These are phyloP conservation scores for Grifola frondosa DNA, from an alignment of 1,284 basidiomycete species.

Conservation along the genomic window DNA sequence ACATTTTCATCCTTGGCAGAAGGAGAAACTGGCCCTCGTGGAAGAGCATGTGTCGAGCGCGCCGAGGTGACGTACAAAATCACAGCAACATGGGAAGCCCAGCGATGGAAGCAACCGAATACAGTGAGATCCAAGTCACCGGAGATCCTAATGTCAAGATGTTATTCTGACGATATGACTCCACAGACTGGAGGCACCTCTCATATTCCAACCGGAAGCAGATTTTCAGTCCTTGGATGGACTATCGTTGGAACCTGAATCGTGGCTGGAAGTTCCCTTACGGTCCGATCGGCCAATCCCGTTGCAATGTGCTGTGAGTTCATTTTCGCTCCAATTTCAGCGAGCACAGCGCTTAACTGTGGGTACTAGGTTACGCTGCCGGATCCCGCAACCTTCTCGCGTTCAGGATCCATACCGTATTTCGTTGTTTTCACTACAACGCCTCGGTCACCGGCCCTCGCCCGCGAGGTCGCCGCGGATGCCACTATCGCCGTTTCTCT, in stretches of 20 bases:
- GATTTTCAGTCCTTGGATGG: constrained; percentile 62
- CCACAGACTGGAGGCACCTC: constrained; percentile 59
- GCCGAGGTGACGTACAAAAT: constrained; percentile 55
- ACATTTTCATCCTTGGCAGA: constrained; percentile 44
- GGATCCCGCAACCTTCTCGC: constrained; percentile 54
- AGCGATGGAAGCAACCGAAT: constrained; percentile 44
- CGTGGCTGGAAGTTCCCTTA: constrained; percentile 69
- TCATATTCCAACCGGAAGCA: constrained; percentile 56
- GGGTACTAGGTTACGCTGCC: constrained; percentile 58
- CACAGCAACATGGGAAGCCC: constrained; percentile 59
- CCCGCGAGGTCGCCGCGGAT: constrained; percentile 65
- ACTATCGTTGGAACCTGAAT: constrained; percentile 40
- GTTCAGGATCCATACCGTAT: constrained; percentile 57
- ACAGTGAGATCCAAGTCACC: constrained; percentile 45
- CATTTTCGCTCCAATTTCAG: background rate
- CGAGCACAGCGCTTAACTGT: background rate
- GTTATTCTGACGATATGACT: constrained; percentile 9
- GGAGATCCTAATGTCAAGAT: constrained; percentile 4
- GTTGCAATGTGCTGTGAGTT: constrained; percentile 60
- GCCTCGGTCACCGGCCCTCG: constrained; percentile 49
- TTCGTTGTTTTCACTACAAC: constrained; percentile 70
- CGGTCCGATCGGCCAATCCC: constrained; percentile 60
- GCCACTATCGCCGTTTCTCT: constrained; percentile 66
- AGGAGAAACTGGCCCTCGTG: constrained; percentile 27
- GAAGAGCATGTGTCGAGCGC: constrained; percentile 40